A percentile compares a stretch with the other conserved stretches of the same genome.
These are phyloP conservation scores for Lachnellula suecica DNA, from an alignment of 2,329 filamentous ascomycete genomes.

Conservation along the genomic window DNA sequence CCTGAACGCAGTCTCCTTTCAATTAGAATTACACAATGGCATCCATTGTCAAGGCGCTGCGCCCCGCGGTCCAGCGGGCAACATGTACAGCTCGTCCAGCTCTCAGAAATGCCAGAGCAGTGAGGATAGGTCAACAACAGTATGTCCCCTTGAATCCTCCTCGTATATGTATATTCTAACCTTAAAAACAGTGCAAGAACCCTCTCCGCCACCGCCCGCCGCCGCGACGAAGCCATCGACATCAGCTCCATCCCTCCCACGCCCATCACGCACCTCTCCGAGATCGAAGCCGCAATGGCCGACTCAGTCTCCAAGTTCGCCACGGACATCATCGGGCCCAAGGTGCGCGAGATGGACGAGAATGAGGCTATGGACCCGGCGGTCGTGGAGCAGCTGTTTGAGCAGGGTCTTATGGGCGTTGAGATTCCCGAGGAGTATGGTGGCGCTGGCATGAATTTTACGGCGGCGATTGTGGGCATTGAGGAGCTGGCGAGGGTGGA, in stretches of 20 bases:
- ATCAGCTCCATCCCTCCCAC: conserved; percentile 81
- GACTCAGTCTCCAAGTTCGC: conserved; percentile 92
- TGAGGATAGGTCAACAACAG: conserved; percentile 39
- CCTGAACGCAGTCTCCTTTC: neutral
- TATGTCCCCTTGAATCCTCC: conserved; percentile 24
- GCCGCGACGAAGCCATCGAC: conserved; percentile 54
- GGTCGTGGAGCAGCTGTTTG: conserved; percentile 90
- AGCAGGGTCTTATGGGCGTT: conserved; percentile 95
- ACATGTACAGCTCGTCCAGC: conserved; percentile 37
- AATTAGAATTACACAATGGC: conserved; percentile 39
- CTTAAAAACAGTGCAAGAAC: conserved; percentile 41
- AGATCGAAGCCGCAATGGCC: conserved; percentile 85
- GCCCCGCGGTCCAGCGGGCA: conserved; percentile 42
- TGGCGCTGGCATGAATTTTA: conserved; percentile 98
- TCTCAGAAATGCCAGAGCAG: conserved; percentile 36
- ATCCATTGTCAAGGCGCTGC: conserved; percentile 44
- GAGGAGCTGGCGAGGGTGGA: conserved; percentile 94
- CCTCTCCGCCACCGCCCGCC: conserved; percentile 60
- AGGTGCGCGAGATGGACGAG: conserved; percentile 97
- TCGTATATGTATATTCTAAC: conserved; percentile 4
- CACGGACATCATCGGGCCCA: conserved; percentile 82
- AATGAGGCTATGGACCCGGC: conserved; percentile 87
- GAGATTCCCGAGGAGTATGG: conserved; percentile 98
- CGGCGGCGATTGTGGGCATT: conserved; percentile 90
- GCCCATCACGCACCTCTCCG: conserved; percentile 88